phyloP scores from a whole-genome alignment of 257 asterid species.

The Asclepias syriaca region DNA sequence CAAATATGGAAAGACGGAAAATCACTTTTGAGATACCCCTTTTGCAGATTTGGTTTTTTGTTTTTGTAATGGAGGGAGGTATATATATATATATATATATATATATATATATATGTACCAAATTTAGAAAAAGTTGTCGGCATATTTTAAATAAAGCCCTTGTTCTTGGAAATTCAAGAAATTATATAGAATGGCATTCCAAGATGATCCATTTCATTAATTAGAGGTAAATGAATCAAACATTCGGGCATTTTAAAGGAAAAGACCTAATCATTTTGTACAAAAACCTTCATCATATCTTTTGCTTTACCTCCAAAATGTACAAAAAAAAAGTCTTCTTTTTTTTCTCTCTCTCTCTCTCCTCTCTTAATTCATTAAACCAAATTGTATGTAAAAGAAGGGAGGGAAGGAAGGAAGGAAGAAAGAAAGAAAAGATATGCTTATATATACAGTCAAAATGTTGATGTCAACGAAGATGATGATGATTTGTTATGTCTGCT shows the following conservation, averaged over 20 bases:
- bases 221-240: not conserved
- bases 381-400: no score
- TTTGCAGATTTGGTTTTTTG: not conserved
- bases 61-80: not conserved
- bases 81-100: not conserved
- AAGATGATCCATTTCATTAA: not conserved
- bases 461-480: conserved; percentile 38
- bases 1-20: not conserved
- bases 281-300: conserved; percentile 39
- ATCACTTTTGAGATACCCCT: not conserved
- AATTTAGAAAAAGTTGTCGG: conserved; percentile 13
- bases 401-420: not conserved
- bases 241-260: not conserved
- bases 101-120: not conserved
- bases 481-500: conserved; percentile 29
- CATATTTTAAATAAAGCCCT: not conserved
- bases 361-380: no score
- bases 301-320: conserved; percentile 23
- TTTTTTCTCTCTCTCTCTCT: not conserved
- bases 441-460: conserved; percentile 21
- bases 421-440: not conserved
- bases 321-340: conserved; percentile 15
- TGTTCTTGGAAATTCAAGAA: not conserved
- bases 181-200: not conserved
- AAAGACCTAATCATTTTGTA: conserved; percentile 42